Base-by-base conservation (phyloP, 2,329 filamentous ascomycete genomes). In the Colletotrichum phormii region DNA sequence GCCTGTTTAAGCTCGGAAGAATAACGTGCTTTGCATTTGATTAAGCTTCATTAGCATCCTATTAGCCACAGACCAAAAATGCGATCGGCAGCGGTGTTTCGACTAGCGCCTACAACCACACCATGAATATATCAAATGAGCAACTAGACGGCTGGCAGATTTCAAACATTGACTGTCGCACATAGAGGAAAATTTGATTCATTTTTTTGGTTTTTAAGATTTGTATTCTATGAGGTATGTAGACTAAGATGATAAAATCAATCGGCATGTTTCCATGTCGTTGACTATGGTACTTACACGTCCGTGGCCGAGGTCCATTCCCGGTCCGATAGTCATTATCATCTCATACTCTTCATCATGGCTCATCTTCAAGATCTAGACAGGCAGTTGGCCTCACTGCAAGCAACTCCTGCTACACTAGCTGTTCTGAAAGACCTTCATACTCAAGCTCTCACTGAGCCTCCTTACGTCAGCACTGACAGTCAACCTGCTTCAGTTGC, bases 381-480 rank as follows among this genome's bases (percentile, higher is more conserved):
- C n/a, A 76, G 71, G n/a, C 76, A 79, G 15, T 65, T 82, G 35
- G 75, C 75, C 42, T 81, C 80, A 24, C 59, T 82, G 64, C 59
- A 75, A 53, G 81, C 81, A 18, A 77, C 74, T 58, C 70, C 78
- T 13, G 62, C 65, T 31, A 79, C 79, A 13, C 69, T 77, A 8
- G 67, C 77, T 11, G 75, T 81, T 11, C 80, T 82, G 54, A 77
- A 75, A 2, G 75, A 79, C 13, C 74, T 82, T 2, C 81, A 82
- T 69, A 77, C 73, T 12, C 74, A 78, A 57, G 81, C 81, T 9
- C 76, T 82, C 18, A 75, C 76, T 1, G 81, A 82, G 22, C 70
- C 73, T 0, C 69, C 77, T 9, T 82, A 79, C 26, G 75, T 80
- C 33, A 82, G 81, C 67, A 79, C 77, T 24, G 60, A 67, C 53